These are phyloP conservation scores for Microdochium nivale DNA, from an alignment of 2,329 filamentous ascomycete species.

Conservation along the genomic window DNA sequence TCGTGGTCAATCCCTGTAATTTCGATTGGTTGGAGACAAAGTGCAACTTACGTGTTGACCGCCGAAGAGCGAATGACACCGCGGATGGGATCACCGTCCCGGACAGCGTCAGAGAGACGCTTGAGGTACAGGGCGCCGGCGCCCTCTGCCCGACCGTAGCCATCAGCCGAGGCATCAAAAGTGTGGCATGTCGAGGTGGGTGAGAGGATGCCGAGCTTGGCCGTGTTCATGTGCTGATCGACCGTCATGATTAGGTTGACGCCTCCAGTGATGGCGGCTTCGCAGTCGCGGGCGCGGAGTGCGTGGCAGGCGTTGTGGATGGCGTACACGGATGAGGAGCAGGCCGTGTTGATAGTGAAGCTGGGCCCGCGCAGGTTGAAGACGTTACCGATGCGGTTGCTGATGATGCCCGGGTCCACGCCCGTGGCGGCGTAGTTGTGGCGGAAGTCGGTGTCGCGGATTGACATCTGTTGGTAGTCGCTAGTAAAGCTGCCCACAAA, in stretches of 20 bases:
- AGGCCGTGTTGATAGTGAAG: not conserved
- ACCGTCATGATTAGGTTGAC: conserved; percentile 24
- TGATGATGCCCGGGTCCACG: not conserved
- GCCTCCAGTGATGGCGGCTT: conserved; percentile 23
- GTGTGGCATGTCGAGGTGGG: not conserved
- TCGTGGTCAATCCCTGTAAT: no score
- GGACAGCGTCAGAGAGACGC: not conserved
- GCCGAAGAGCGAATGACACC: not conserved
- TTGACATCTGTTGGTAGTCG: conserved; percentile 15
- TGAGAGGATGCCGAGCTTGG: conserved; percentile 34
- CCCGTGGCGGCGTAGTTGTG: not conserved
- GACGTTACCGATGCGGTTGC: not conserved
- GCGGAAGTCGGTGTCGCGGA: conserved; percentile 15
- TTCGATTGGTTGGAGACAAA: conserved; percentile 1
- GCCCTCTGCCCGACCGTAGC: not conserved
- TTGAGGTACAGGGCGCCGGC: not conserved
- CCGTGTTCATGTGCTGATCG: conserved; percentile 18
- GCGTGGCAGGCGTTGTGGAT: conserved; percentile 16
- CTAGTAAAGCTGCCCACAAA: conserved; percentile 5
- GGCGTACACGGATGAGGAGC: conserved; percentile 23
- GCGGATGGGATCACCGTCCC: not conserved
- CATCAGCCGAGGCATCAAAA: not conserved
- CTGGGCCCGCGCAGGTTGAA: not conserved
- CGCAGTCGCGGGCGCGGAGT: not conserved
- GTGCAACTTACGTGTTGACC: conserved; percentile 6